phyloP scores from a whole-genome alignment of 2,329 filamentous ascomycete genomes.

The Paecilomyces variotii region DNA sequence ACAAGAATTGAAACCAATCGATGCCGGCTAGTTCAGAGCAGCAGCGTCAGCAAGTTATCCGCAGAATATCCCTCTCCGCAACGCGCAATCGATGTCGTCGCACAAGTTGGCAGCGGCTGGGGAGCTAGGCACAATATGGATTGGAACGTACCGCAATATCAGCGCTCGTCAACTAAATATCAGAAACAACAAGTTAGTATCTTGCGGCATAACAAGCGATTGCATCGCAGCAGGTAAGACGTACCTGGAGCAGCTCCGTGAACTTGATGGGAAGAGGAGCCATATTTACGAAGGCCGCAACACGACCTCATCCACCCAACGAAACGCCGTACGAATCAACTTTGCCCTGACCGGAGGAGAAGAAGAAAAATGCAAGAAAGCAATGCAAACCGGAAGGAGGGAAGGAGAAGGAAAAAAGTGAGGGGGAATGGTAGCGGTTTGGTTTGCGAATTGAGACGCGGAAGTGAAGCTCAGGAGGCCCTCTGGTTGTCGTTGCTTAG shows the following conservation, averaged over 20 bases:
- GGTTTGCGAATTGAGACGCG: constrained; percentile 18
- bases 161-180: constrained; percentile 42
- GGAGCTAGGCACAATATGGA: constrained; percentile 12
- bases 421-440: constrained; percentile 5
- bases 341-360: constrained; percentile 12
- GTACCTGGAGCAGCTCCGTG: constrained; percentile 76
- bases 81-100: neutral
- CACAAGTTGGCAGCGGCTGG: neutral
- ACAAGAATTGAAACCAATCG: constrained; percentile 82
- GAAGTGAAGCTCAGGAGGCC: constrained; percentile 35
- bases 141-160: constrained; percentile 45
- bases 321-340: constrained; percentile 29
- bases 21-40: constrained; percentile 45
- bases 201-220: neutral
- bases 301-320: constrained; percentile 35
- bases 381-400: constrained; percentile 5
- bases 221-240: constrained; percentile 35
- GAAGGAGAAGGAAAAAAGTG: constrained; percentile 12
- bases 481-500: constrained; percentile 29
- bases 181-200: constrained; percentile 28
- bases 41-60: neutral
- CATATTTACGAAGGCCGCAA: constrained; percentile 41
- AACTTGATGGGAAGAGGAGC: constrained; percentile 81
- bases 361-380: constrained; percentile 9
- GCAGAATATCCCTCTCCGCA: neutral